Percentiles rank a stretch among this genome's conserved stretches.
phyloP scores from a whole-genome alignment of 768 basidiomycete species.

The Suillus paluster region DNA sequence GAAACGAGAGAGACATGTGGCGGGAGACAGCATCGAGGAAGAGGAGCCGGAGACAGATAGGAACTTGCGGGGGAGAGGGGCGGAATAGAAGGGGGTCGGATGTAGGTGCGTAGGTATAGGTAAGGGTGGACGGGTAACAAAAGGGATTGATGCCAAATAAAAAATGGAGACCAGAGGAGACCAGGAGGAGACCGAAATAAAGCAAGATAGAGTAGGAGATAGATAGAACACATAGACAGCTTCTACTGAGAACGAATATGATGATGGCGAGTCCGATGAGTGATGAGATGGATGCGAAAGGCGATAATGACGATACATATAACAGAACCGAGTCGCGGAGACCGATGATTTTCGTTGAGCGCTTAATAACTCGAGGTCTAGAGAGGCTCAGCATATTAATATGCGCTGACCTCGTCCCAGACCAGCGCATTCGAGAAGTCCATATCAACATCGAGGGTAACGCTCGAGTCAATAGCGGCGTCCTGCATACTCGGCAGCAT shows the following conservation, averaged over 20 bases:
- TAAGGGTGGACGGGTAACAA: neutral
- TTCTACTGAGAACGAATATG: conserved; percentile 18
- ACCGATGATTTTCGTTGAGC: conserved; percentile 7
- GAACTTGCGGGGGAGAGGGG: conserved; percentile 25
- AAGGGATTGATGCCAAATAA: conserved; percentile 17
- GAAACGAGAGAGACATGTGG: conserved; percentile 40
- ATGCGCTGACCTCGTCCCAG: conserved; percentile 35
- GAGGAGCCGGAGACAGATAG: conserved; percentile 5
- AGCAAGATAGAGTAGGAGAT: conserved; percentile 32
- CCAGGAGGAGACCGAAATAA: conserved; percentile 19
- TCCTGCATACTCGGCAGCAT: conserved; percentile 47
- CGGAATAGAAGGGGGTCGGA: conserved; percentile 15
- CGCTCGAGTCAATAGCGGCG: conserved; percentile 28
- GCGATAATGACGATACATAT: conserved; percentile 14
- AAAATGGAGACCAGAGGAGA: conserved; percentile 15
- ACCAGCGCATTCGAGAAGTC: conserved; percentile 31
- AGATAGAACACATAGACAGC: conserved; percentile 25
- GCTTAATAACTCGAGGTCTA: conserved; percentile 4
- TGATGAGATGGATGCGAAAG: conserved; percentile 18
- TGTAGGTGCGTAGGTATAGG: conserved; percentile 1
- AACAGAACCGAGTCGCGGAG: conserved; percentile 12
- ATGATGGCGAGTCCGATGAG: conserved; percentile 20
- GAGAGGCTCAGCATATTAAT: conserved; percentile 17
- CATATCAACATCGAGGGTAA: conserved; percentile 26
- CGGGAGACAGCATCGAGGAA: conserved; percentile 35